phyloP scores from a whole-genome alignment of 2,329 filamentous ascomycete genomes.

The Raffaelea albimanens region DNA sequence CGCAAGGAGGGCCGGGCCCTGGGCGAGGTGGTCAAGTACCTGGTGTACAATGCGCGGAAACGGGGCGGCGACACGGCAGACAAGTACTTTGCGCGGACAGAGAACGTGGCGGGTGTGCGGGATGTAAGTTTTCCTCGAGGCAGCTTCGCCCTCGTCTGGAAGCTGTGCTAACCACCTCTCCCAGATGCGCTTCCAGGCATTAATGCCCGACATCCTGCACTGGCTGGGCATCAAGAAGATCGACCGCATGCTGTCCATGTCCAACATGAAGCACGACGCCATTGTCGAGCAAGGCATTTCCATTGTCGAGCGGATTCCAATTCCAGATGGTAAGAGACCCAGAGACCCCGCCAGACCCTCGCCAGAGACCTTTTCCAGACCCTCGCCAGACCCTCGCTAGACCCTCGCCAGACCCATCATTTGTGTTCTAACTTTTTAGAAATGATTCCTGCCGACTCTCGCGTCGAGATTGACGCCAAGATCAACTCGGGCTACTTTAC shows the following conservation, averaged over 20 bases:
- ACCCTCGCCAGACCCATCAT: background rate
- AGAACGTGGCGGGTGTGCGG: background rate
- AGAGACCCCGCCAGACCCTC: no score
- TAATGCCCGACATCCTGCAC: constrained; percentile 8
- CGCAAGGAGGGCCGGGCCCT: background rate
- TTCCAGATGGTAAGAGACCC: constrained; percentile 5
- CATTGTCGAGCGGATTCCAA: constrained; percentile 5
- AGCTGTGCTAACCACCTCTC: background rate
- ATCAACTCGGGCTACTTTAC: constrained; percentile 8
- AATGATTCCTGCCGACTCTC: constrained; percentile 5
- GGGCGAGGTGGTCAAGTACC: background rate
- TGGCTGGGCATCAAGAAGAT: constrained; percentile 9
- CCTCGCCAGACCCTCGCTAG: no score
- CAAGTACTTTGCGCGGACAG: background rate
- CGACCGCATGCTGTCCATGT: constrained; percentile 8
- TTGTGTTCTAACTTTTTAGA: background rate
- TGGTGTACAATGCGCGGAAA: background rate
- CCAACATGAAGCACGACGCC: constrained; percentile 9
- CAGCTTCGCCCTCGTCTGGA: background rate
- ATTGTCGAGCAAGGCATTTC: constrained; percentile 4
- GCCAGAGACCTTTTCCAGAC: no score
- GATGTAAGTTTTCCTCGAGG: background rate
- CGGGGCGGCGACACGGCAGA: background rate
- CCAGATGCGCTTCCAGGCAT: constrained; percentile 7
- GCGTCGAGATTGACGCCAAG: constrained; percentile 7